Evolutionary conservation across 495 filamentous ascomycete genomes (phyloP).

Genomic region (Neurospora sp.): DNA sequence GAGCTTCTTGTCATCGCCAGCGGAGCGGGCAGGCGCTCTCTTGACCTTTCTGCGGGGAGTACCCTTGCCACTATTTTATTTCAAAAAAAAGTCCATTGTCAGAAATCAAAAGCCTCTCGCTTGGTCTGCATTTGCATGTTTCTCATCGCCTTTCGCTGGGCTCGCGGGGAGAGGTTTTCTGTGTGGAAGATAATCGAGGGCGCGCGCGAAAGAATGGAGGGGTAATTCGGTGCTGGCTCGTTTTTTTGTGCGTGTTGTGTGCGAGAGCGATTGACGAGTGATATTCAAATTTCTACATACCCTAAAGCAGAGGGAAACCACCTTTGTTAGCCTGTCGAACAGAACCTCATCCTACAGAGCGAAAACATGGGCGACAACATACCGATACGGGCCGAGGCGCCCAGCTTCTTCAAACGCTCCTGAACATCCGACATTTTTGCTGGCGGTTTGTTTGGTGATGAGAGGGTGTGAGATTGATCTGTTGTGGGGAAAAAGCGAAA

Average conservation of each 20-base stretch:
- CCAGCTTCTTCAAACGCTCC: conserved; percentile 68
- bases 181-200: background rate
- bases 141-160: background rate
- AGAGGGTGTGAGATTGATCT: conserved; percentile 5
- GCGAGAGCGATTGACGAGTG: background rate
- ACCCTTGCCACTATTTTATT: conserved; percentile 73
- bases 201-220: background rate
- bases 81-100: conserved; percentile 6
- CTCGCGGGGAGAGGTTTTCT: background rate
- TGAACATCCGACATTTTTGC: conserved; percentile 55
- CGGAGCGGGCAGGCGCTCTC: conserved; percentile 85
- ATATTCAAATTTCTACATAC: conserved; percentile 4
- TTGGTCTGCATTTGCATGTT: background rate
- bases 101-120: conserved; percentile 8
- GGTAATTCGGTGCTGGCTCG: background rate
- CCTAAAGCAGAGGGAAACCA: background rate
- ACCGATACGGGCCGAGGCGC: conserved; percentile 69
- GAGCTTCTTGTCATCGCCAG: conserved; percentile 98
- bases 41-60: conserved; percentile 96
- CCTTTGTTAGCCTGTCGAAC: conserved; percentile 4
- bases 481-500: conserved; percentile 12
- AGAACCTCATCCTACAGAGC: background rate
- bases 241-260: conserved; percentile 1
- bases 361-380: conserved; percentile 31
- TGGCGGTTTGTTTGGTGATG: conserved; percentile 2